A percentile compares a stretch with the other conserved stretches of the same genome.
phyloP scores from a whole-genome alignment of 257 asterid genomes.

The Sherardia arvensis region DNA sequence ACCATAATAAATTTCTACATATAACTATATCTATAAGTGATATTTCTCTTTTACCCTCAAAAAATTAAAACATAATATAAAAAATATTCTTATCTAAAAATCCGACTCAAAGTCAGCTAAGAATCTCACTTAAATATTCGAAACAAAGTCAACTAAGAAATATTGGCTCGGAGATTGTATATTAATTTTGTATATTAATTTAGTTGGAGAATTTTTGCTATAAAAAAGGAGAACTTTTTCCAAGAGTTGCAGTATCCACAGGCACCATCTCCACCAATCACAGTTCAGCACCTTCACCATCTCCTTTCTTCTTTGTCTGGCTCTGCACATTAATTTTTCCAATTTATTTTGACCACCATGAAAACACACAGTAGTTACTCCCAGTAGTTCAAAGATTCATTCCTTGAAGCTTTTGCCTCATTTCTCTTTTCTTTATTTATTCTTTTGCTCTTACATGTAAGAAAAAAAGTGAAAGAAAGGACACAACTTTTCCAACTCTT shows the following conservation, averaged over 20 bases:
- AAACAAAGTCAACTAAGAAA: too few species aligned
- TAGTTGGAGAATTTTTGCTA: too few species aligned
- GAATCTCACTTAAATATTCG: too few species aligned
- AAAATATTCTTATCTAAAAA: too few species aligned
- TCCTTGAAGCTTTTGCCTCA: constrained; percentile 23
- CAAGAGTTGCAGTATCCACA: constrained; percentile 47
- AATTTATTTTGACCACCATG: constrained; percentile 12
- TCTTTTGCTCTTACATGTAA: constrained; percentile 23
- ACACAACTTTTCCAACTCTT: constrained; percentile 25
- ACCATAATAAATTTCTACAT: too few species aligned
- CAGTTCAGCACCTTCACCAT: constrained; percentile 37
- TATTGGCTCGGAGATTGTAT: too few species aligned
- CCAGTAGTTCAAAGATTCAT: constrained; percentile 27
- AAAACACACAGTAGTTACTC: not conserved
- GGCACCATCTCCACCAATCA: constrained; percentile 75
- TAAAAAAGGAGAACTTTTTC: not conserved
- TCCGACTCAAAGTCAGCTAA: too few species aligned
- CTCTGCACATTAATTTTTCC: constrained; percentile 7
- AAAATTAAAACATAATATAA: too few species aligned
- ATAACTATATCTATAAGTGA: too few species aligned
- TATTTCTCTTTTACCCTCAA: too few species aligned
- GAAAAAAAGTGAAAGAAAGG: constrained; percentile 35
- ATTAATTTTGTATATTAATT: too few species aligned
- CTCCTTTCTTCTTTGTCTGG: constrained; percentile 17
- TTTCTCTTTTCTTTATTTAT: constrained; percentile 18